Evolutionary conservation across 2,329 filamentous ascomycete genomes (phyloP).

Genomic region (Paraphoma sp.): DNA sequence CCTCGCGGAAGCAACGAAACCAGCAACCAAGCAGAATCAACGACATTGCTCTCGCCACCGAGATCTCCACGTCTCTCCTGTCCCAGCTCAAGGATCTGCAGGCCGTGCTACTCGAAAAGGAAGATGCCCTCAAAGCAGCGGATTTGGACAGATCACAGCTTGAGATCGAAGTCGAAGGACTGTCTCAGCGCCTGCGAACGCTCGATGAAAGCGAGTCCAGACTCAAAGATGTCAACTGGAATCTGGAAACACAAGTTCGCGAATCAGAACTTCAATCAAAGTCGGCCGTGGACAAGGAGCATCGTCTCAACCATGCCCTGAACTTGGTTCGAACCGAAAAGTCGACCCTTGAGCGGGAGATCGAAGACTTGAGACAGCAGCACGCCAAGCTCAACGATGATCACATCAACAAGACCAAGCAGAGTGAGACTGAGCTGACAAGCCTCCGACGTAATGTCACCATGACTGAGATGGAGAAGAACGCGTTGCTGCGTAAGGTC

Average conservation of each 20-base stretch:
- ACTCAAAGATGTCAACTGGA: slow-evolving; percentile 99
- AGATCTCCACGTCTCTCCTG: slow-evolving; percentile 93
- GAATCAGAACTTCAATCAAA: slow-evolving; percentile 77
- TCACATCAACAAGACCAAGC: slow-evolving; percentile 75
- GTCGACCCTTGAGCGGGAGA: slow-evolving; percentile 77
- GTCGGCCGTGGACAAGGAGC: slow-evolving; percentile 81
- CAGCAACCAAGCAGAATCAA: slow-evolving; percentile 87
- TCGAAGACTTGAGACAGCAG: slow-evolving; percentile 85
- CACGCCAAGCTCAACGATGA: slow-evolving; percentile 84
- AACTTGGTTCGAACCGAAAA: slow-evolving; percentile 77
- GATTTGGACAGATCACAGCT: slow-evolving; percentile 78
- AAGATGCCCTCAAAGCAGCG: slow-evolving; percentile 79
- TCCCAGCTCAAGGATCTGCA: slow-evolving; percentile 94
- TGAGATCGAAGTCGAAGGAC: slow-evolving; percentile 80
- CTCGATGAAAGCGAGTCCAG: slow-evolving; percentile 93
- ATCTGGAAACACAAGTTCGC: slow-evolving; percentile 88
- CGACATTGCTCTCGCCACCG: slow-evolving; percentile 97
- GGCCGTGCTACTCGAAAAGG: slow-evolving; percentile 81
- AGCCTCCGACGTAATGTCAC: slow-evolving; percentile 80
- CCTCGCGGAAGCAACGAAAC: slow-evolving; percentile 87
- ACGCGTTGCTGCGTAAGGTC: slow-evolving; percentile 80
- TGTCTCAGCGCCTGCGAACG: slow-evolving; percentile 79
- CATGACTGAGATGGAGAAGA: slow-evolving; percentile 78
- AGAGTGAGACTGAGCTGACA: slow-evolving; percentile 87
- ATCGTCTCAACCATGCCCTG: slow-evolving; percentile 77